A percentile compares a stretch with the other conserved stretches of the same genome.
Evolutionary conservation across 495 filamentous ascomycete species (phyloP).

Genomic region (Symbiotaphrina buchneri): DNA sequence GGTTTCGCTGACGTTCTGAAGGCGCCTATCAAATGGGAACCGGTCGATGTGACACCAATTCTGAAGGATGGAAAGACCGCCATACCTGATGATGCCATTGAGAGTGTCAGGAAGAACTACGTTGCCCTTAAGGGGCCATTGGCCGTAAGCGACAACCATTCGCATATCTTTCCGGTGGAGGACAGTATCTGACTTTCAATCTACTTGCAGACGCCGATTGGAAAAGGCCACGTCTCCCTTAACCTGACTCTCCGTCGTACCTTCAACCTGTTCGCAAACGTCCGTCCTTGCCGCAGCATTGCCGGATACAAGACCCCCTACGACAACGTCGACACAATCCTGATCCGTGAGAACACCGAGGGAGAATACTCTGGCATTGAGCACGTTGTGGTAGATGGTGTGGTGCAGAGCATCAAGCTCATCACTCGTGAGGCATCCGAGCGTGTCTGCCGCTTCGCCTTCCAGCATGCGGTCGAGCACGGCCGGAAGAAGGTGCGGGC

Average conservation of each 20-base stretch:
- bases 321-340: slow-evolving; percentile 88
- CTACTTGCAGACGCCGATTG: slow-evolving; percentile 87
- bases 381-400: slow-evolving; percentile 93
- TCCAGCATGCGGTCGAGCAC: slow-evolving; percentile 86
- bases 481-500: slow-evolving; percentile 88
- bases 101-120: slow-evolving; percentile 76
- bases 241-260: slow-evolving; percentile 96
- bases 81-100: slow-evolving; percentile 77
- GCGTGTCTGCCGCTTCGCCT: slow-evolving; percentile 85
- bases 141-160: slow-evolving; percentile 37
- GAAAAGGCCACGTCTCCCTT: slow-evolving; percentile 96
- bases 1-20: slow-evolving; percentile 14
- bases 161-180: too few relatives aligned
- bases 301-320: slow-evolving; percentile 97
- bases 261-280: slow-evolving; percentile 99
- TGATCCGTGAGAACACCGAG: slow-evolving; percentile 99
- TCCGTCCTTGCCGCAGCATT: slow-evolving; percentile 90
- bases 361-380: slow-evolving; percentile 99
- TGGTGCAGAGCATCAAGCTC: slow-evolving; percentile 98
- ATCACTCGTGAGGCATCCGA: slow-evolving; percentile 87
- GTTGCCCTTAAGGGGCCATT: slow-evolving; percentile 94
- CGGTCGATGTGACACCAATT: slow-evolving; percentile 83
- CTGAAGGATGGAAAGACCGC: slow-evolving; percentile 83
- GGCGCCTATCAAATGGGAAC: slow-evolving; percentile 90
- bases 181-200: too few relatives aligned